phyloP scores from a whole-genome alignment of 306 rosid species.

The Mucuna pruriens region DNA sequence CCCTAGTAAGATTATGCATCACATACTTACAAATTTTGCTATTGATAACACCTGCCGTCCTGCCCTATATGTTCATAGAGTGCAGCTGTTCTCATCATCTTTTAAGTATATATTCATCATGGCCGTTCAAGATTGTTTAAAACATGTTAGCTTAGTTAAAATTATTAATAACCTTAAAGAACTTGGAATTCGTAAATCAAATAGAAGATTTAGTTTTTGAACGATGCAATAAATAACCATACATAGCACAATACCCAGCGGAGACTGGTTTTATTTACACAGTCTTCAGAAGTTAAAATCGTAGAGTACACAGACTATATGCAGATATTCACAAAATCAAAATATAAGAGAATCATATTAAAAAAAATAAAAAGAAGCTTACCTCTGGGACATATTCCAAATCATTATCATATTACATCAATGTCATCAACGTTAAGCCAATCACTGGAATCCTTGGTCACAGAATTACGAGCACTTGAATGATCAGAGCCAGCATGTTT shows the following conservation, averaged over 20 bases:
- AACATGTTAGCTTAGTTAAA: neutral
- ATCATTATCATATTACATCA: conserved; percentile 65
- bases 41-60: neutral
- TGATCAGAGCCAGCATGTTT: conserved; percentile 62
- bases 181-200: conserved; percentile 21
- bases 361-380: conserved; percentile 39
- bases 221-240: conserved; percentile 44
- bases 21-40: conserved; percentile 13
- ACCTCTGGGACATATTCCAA: conserved; percentile 34
- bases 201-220: conserved; percentile 25
- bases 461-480: conserved; percentile 62
- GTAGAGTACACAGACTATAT: conserved; percentile 47
- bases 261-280: conserved; percentile 61
- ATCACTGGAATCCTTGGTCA: conserved; percentile 81
- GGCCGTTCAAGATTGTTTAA: conserved; percentile 19
- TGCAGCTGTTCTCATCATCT: neutral
- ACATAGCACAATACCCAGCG: conserved; percentile 46
- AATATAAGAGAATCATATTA: conserved; percentile 38
- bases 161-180: conserved; percentile 27
- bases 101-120: neutral
- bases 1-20: neutral
- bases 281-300: conserved; percentile 52
- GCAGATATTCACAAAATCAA: conserved; percentile 69
- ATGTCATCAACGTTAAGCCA: conserved; percentile 93
- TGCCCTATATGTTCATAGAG: neutral